Conservation (phyloP, 1,284 basidiomycete genomes). For the Heterobasidion occidentale region DNA sequence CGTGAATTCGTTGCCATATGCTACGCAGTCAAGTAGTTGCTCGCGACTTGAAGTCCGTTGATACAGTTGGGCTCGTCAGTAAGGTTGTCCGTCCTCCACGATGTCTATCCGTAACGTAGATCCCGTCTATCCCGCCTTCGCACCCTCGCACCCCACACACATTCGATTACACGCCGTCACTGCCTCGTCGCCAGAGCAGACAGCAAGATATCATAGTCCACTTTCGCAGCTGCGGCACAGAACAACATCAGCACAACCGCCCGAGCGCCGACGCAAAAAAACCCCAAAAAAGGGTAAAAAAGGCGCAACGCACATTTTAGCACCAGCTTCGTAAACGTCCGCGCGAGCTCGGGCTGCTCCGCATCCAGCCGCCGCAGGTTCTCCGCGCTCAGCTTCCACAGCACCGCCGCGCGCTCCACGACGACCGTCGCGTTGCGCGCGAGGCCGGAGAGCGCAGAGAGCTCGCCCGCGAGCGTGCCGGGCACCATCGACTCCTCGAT, state of each 20-base stretch:
- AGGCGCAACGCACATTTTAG: conserved; percentile 58
- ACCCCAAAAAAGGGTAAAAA: not conserved
- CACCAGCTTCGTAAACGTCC: conserved; percentile 64
- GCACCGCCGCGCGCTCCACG: conserved; percentile 67
- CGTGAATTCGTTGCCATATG: no score
- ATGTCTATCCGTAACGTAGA: no score
- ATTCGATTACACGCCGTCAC: conserved; percentile 16
- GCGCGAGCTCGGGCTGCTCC: conserved; percentile 60
- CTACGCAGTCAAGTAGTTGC: no score
- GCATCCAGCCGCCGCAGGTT: conserved; percentile 52
- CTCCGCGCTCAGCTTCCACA: conserved; percentile 72
- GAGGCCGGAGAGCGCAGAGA: conserved; percentile 72
- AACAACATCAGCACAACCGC: not conserved
- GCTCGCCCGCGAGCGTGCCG: conserved; percentile 84
- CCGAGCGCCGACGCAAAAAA: not conserved
- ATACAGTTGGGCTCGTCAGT: no score
- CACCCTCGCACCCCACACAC: no score
- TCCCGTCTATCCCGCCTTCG: no score
- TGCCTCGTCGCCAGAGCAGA: conserved; percentile 65
- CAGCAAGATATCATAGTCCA: conserved; percentile 70
- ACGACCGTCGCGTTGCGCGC: conserved; percentile 81
- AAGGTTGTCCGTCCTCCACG: no score
- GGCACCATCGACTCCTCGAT: conserved; percentile 90
- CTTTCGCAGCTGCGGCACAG: conserved; percentile 58
- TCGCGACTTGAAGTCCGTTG: no score